These are phyloP conservation scores for Diacronema lutheri DNA, from an alignment of 78 protist genomes.

Conservation along the genomic window DNA sequence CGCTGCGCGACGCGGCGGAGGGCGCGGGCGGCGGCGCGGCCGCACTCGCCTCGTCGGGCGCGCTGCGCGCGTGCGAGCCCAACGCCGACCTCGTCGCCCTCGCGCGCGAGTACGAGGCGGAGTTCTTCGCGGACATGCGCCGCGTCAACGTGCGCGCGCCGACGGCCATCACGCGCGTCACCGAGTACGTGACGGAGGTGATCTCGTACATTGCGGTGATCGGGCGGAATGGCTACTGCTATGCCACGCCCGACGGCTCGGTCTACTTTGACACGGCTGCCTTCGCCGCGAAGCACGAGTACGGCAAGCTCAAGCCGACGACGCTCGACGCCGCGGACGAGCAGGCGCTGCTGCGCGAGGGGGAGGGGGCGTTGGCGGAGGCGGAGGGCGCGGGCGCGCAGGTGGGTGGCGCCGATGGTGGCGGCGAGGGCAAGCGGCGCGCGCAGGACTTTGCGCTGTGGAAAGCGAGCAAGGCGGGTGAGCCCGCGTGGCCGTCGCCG, in stretches of 20 bases:
- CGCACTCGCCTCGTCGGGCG: neutral
- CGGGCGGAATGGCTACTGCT: conserved; percentile 44
- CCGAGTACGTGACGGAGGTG: conserved; percentile 90
- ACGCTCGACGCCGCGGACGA: neutral
- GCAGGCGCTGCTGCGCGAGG: conserved; percentile 30
- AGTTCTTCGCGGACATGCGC: conserved; percentile 41
- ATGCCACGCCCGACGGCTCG: conserved; percentile 20
- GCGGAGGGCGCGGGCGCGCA: too few species aligned
- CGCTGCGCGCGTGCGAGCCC: neutral
- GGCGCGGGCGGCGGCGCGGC: neutral
- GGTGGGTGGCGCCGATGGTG: too few species aligned
- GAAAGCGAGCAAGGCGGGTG: conserved; percentile 34
- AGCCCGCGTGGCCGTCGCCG: conserved; percentile 71
- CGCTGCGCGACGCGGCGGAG: neutral
- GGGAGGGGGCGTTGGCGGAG: conserved; percentile 43
- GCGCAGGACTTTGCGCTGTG: conserved; percentile 70
- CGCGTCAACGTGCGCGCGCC: neutral
- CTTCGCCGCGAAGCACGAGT: neutral
- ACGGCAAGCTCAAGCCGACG: conserved; percentile 30
- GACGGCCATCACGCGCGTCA: conserved; percentile 1
- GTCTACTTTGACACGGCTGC: conserved; percentile 50
- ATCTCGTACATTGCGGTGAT: conserved; percentile 63
- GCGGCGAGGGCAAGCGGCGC: conserved; percentile 23
- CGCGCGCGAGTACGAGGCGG: conserved; percentile 29
- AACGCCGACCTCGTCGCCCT: neutral